Evolutionary conservation across 2,329 filamentous ascomycete genomes (phyloP).

Genomic region (Ophiostoma populinum): DNA sequence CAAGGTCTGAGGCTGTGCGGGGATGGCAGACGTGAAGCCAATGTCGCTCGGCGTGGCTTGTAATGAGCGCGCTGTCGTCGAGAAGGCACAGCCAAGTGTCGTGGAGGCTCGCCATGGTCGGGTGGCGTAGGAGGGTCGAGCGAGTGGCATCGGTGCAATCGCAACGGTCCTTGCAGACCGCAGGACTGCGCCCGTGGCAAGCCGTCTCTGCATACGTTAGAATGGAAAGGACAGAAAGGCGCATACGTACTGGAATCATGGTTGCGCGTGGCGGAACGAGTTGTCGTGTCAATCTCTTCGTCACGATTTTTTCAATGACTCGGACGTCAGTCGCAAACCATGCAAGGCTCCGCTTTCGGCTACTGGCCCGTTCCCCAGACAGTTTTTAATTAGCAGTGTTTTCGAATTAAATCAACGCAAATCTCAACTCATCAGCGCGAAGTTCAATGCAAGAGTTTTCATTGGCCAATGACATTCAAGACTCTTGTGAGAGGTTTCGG

Average conservation of each 20-base stretch:
- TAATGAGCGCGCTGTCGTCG: neutral
- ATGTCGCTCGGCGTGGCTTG: constrained; percentile 6
- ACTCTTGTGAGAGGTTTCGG: no score
- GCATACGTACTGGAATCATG: constrained; percentile 5
- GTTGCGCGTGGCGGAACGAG: neutral
- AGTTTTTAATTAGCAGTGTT: neutral
- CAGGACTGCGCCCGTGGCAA: constrained; percentile 2
- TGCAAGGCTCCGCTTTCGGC: constrained; percentile 8
- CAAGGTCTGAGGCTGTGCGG: constrained; percentile 48
- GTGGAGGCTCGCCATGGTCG: neutral
- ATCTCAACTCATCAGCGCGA: neutral
- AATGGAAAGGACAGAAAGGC: neutral
- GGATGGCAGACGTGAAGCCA: constrained; percentile 6
- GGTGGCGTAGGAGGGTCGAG: neutral
- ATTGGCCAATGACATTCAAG: no score
- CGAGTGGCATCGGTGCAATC: neutral
- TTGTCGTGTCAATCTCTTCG: neutral
- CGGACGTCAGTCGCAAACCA: constrained; percentile 2
- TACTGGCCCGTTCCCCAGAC: neutral
- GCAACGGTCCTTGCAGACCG: neutral
- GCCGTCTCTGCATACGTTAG: constrained; percentile 4
- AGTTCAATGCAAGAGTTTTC: constrained; percentile 3
- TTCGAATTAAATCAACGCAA: neutral
- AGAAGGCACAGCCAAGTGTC: constrained; percentile 47
- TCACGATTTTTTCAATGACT: constrained; percentile 1